Conservation (phyloP, 2,329 filamentous ascomycete genomes). For the Calonectria ilicicola region DNA sequence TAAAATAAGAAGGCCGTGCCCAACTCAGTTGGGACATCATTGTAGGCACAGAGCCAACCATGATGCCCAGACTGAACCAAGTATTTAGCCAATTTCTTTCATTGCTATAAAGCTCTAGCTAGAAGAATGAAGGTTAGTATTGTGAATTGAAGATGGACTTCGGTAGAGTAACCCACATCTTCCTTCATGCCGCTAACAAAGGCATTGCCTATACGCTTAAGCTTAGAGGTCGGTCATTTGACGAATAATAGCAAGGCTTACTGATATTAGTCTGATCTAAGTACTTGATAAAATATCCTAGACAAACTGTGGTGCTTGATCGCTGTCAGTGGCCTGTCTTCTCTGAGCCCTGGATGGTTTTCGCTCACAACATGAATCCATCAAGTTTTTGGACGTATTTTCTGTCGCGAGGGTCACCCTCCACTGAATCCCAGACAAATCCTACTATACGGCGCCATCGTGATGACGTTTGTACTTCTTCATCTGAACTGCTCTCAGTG, state of each 20-base stretch:
- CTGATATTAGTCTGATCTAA: conserved; percentile 4
- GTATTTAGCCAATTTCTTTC: conserved; percentile 28
- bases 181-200: conserved; percentile 31
- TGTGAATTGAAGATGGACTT: too few species aligned
- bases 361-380: background rate
- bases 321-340: background rate
- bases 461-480: background rate
- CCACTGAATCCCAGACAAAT: background rate
- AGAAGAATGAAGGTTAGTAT: background rate
- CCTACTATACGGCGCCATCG: background rate
- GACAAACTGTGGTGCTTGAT: background rate
- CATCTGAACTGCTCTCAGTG: background rate
- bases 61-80: conserved; percentile 27
- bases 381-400: conserved; percentile 6
- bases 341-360: background rate
- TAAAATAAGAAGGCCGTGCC: conserved; percentile 45
- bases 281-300: conserved; percentile 4
- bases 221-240: background rate
- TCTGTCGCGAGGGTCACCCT: conserved; percentile 3
- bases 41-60: conserved; percentile 18
- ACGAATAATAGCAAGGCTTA: background rate
- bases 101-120: conserved; percentile 26
- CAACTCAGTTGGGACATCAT: conserved; percentile 24
- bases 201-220: conserved; percentile 18
- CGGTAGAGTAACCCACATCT: conserved; percentile 3